Conservation (phyloP, 352 stramenopile genomes). For the Pythium dissotocum region DNA sequence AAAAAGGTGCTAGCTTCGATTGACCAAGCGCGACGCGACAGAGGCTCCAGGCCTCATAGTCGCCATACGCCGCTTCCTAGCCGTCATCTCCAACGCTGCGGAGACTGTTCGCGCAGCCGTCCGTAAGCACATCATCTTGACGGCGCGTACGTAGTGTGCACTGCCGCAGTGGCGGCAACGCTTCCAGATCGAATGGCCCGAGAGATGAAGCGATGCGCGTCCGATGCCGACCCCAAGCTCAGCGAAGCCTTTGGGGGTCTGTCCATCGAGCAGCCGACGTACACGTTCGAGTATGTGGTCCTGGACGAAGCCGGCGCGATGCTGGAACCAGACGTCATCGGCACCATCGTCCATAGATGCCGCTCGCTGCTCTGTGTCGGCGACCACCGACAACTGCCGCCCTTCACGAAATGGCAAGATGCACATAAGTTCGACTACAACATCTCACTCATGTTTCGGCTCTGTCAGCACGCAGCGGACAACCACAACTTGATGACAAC, state of each 20-base stretch:
- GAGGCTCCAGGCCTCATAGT: not conserved
- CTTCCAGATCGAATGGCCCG: not conserved
- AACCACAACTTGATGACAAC: slow-evolving; percentile 1
- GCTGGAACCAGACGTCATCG: slow-evolving; percentile 6
- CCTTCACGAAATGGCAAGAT: not conserved
- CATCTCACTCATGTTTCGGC: not conserved
- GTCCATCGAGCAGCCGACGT: too few relatives aligned
- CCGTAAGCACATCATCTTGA: not conserved
- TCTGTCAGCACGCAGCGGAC: not conserved
- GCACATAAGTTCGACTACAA: not conserved
- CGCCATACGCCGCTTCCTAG: too few relatives aligned
- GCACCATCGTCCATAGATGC: slow-evolving; percentile 2
- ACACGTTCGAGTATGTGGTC: slow-evolving; percentile 7
- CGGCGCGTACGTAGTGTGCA: slow-evolving; percentile 1
- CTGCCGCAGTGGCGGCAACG: not conserved
- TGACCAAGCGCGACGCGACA: not conserved
- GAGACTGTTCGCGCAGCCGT: not conserved
- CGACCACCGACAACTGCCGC: slow-evolving; percentile 2
- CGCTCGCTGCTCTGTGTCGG: slow-evolving; percentile 1
- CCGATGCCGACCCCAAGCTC: not conserved
- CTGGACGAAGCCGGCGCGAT: slow-evolving; percentile 7
- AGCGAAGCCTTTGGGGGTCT: too few relatives aligned
- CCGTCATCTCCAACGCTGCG: not conserved
- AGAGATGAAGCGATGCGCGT: not conserved
- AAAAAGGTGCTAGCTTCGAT: too few relatives aligned